A percentile compares a stretch with the other conserved stretches of the same genome.
Evolutionary conservation across 768 basidiomycete species (phyloP).

Genomic region (Mycena albidolilacea): DNA sequence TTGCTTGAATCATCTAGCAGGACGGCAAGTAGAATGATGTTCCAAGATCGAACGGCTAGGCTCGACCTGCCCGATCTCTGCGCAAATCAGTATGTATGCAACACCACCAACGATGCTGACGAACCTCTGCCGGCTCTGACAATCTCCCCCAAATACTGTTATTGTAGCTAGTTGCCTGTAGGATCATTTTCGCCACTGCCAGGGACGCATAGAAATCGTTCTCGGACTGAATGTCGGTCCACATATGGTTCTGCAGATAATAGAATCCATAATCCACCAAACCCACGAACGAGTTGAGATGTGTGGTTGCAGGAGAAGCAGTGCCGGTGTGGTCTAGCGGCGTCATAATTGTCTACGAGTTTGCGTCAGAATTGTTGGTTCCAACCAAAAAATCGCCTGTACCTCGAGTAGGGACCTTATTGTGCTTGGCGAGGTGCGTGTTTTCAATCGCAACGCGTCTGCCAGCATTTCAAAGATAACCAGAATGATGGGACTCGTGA

Average conservation of each 20-base stretch:
- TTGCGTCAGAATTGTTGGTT: background rate
- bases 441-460: slow-evolving; percentile 69
- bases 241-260: slow-evolving; percentile 67
- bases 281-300: slow-evolving; percentile 52
- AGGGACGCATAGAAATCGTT: slow-evolving; percentile 68
- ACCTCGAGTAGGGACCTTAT: slow-evolving; percentile 71
- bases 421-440: slow-evolving; percentile 63
- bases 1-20: slow-evolving; percentile 57
- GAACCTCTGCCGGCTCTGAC: slow-evolving; percentile 55
- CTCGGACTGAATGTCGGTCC: slow-evolving; percentile 62
- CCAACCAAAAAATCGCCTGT: slow-evolving; percentile 21
- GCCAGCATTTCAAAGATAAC: slow-evolving; percentile 66
- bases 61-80: slow-evolving; percentile 54
- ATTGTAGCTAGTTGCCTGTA: slow-evolving; percentile 64
- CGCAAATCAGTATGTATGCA: background rate
- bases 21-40: slow-evolving; percentile 69
- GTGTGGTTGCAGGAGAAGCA: slow-evolving; percentile 46
- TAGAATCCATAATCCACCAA: slow-evolving; percentile 67
- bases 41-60: slow-evolving; percentile 74
- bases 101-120: slow-evolving; percentile 19
- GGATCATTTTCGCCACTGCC: slow-evolving; percentile 66
- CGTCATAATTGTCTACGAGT: slow-evolving; percentile 34
- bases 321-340: slow-evolving; percentile 34
- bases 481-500: slow-evolving; percentile 53
- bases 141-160: slow-evolving; percentile 56